phyloP scores from a whole-genome alignment of 345 rosid species.

The Alliaria petiolata region DNA sequence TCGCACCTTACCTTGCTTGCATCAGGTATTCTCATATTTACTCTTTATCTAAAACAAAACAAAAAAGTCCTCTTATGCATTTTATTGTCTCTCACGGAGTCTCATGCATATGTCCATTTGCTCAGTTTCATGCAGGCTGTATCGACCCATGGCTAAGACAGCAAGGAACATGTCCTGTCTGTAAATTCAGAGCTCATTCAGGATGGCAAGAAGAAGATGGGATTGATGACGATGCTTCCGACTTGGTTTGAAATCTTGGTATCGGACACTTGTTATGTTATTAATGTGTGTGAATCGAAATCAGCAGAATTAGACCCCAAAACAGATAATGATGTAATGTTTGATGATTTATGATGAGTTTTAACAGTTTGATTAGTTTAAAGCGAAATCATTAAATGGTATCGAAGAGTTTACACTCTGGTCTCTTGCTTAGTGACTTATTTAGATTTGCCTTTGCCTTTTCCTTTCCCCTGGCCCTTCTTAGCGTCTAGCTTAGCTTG shows the following conservation, averaged over 20 bases:
- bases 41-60: not conserved
- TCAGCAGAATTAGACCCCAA: not conserved
- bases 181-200: constrained; percentile 66
- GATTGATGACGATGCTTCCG: constrained; percentile 34
- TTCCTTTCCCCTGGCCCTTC: constrained; percentile 80
- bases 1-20: constrained; percentile 75
- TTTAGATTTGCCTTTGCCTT: constrained; percentile 69
- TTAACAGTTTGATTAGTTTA: not conserved
- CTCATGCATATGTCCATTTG: not conserved
- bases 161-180: constrained; percentile 86
- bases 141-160: constrained; percentile 79
- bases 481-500: constrained; percentile 87
- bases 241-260: constrained; percentile 40
- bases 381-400: not conserved
- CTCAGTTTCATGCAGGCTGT: constrained; percentile 79
- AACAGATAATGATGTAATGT: constrained; percentile 9
- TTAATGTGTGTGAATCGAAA: not conserved
- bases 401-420: not conserved
- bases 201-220: constrained; percentile 52
- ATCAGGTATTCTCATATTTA: constrained; percentile 47
- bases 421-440: not conserved
- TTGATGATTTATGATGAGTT: not conserved
- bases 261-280: not conserved
- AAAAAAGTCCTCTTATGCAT: not conserved
- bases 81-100: not conserved